Evolutionary conservation across 306 rosid species (phyloP).

Genomic region (Corylus heterophylla): DNA sequence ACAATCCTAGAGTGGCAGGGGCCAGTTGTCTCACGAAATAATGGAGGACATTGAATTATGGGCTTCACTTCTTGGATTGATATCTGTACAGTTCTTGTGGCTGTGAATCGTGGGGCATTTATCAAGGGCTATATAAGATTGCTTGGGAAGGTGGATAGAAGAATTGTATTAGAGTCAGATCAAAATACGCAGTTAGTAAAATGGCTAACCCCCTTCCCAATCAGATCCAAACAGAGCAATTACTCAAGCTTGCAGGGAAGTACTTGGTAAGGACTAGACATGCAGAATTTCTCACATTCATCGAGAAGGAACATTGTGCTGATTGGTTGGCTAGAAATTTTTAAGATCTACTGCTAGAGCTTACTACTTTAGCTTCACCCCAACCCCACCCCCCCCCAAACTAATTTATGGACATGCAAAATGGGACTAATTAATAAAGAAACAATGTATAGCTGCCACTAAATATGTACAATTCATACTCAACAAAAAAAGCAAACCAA

Average conservation of each 20-base stretch:
- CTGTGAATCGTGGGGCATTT: neutral
- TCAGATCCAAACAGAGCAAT: neutral
- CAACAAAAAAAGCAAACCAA: neutral
- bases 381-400: neutral
- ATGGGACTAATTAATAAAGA: neutral
- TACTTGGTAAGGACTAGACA: too few species aligned
- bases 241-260: too few species aligned
- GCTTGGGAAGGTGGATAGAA: neutral
- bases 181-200: neutral
- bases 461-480: neutral
- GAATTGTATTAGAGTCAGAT: neutral
- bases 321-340: too few species aligned
- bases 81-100: neutral
- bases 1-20: neutral
- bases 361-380: too few species aligned
- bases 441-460: neutral
- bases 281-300: too few species aligned
- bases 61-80: neutral
- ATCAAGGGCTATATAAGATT: neutral
- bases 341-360: too few species aligned
- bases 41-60: neutral
- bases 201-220: neutral
- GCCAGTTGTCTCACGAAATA: neutral
- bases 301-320: too few species aligned
- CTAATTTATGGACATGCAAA: neutral